Evolutionary conservation across 2,329 filamentous ascomycete species (phyloP), one percentile per base, ranked within the genome.

Genomic region (Septoria linicola): DNA sequence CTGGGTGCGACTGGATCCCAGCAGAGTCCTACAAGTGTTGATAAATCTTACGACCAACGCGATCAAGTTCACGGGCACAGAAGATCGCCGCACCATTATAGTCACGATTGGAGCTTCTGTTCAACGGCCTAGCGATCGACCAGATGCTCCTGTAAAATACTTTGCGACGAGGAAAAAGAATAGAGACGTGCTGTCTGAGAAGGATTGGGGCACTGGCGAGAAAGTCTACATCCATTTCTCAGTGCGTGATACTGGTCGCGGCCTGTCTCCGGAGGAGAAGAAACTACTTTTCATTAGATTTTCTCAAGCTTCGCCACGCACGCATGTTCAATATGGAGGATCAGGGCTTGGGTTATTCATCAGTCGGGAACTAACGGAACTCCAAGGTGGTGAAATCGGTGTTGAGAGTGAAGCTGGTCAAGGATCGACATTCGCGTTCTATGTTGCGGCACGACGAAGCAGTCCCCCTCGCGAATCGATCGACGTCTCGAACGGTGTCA

Each of bases 291-390:
- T 92, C 68, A 81, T 89, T 59, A 80, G 87, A 17, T 93, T 93
- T 66, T 84, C 85, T 5, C 88, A 92, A 69, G 86, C 87, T 0
- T 88, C 82, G 17, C 84, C 86, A 1, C 81, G 82, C 42, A 90
- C 87, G 0, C 87, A 89, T 58, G 82, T 89, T 13, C 82, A 88
- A 59, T 90, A 92, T 58, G 88, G 88, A 17, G 88, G 88, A 0
- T 88, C 84, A 0, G 88, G 88, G 0, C 76, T 93, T 1, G 88
- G 88, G 0, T 74, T 92, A 0, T 92, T 90, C 67, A 91, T 92
- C 58, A 88, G 84, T 31, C 79, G 87, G 19, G 81, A 88, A 48
- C 76, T 93, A n/a, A 88, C 87, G 0, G 88, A 92, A 65, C 73
- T 92, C 8, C 87, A 91, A 66, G 87, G 87, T 16, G 88, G 88